Base-by-base conservation (phyloP, 768 basidiomycete species). In the Mycena chlorophos region DNA sequence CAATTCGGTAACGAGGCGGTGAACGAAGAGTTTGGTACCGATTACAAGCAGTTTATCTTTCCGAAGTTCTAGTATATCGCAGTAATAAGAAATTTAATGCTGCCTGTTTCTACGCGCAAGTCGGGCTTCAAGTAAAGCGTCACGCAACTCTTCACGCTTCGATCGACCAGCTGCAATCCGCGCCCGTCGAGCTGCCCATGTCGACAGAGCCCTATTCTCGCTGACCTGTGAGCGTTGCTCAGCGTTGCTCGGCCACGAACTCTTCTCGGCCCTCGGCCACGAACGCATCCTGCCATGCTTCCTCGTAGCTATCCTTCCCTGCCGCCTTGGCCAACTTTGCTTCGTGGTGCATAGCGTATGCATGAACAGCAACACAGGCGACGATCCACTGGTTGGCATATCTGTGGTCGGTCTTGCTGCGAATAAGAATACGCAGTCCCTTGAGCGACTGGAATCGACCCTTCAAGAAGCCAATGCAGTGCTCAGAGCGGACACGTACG, bases 311-410 rank as follows among this genome's bases (percentile, higher is more conserved):
- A 30, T 49, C 48, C 16, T 29, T 16, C 4, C 48, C 48, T n/a
- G n/a, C 48, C 3, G 22, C 48, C 12, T 27, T 31, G 5, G 27
- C 27, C 48, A 49, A 29, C 27, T 49, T 26, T 17, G 48, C 48
- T 49, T 49, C 27, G 30, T 49, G 48, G 30, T 49, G n/a, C 48
- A 49, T 49, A 4, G 48, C 48, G 20, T 4, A 49, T 29, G 48
- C 48, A 19, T 49, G 48, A 16, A 49, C 25, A 3, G 48, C 48
- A 30, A 49, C 48, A 42, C 40, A 42, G 40, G 13, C 13, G n/a
- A 22, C n/a, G 20, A 42, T 43, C 51, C 51, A 52, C 22, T 31
- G 51, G 4, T 37, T 42, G 2, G 51, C 51, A 39, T 40, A 52
- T 25, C 14, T 40, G 28, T 42, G 51, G 28, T 43, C 26, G 8